Base-by-base conservation (phyloP, 2,329 filamentous ascomycete species). In the Purpureocillium lavendulum region DNA sequence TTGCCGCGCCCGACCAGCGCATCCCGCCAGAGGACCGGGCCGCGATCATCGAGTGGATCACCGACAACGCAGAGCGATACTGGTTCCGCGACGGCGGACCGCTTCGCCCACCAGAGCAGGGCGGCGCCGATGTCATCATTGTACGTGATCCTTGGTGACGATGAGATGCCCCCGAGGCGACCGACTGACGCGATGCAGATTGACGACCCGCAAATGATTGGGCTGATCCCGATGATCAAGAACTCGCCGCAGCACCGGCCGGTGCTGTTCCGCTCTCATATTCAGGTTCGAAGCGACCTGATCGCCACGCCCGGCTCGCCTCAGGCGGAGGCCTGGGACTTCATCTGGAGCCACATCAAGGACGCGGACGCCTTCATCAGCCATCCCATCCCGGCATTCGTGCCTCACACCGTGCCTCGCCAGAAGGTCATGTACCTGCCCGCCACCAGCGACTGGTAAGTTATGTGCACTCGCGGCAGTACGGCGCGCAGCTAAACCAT, bases 161-260 rank as follows among this genome's bases (percentile, higher is more conserved):
- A 11, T n/a, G 29, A 11, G 11, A 11, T 11, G n/a, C 21, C 13
- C 9, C 9, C 34, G 13, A 34, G 10, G 8, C 34, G 15, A 26
- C 6, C 21, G 21, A 26, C 21, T 26, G 21, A 26, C 21, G 21
- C 5, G 5, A 26, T 26, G 2, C 24, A 75, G 71, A 77, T 90
- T 38, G 86, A 92, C 50, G 86, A 92, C 49, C 84, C 85, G 2
- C 86, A 92, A 59, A 90, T 90, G 85, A 84, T 85, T 3, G 77
- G 75, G 6, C 67, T 92, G 30, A 86, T 90, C 39, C 79, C 81
- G 4, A 65, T 90, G 28, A 82, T 87, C 53, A 90, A 88, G 62
- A 64, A 75, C 41, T 43, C 71, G 7, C 84, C 84, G 1, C 83
- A 84, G 1, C 59, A 81, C n/a, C 75, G 85, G 11, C 86, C 86